phyloP scores from a whole-genome alignment of 2,329 filamentous ascomycete species.

The Apiospora marii region DNA sequence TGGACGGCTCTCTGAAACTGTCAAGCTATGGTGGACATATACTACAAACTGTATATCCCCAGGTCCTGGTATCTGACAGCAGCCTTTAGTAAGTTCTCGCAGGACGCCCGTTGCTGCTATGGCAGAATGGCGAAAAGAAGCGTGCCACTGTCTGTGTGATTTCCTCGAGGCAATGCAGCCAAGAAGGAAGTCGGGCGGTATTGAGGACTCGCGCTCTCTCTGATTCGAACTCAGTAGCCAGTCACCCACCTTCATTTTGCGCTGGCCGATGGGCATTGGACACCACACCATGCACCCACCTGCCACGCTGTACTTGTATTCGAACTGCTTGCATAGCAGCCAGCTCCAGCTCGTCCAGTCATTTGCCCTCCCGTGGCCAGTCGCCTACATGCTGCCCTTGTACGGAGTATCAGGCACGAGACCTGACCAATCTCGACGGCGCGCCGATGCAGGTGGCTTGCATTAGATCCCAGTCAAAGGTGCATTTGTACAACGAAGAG shows the following conservation, averaged over 20 bases:
- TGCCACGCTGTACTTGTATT: constrained; percentile 20
- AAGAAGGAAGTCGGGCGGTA: constrained; percentile 3
- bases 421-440: constrained; percentile 1
- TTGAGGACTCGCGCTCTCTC: neutral
- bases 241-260: neutral
- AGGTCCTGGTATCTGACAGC: neutral
- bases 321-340: neutral
- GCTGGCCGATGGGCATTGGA: neutral
- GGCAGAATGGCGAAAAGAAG: neutral
- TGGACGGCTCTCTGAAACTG: constrained; percentile 6
- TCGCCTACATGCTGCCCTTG: neutral
- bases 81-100: neutral
- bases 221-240: constrained; percentile 17
- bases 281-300: neutral
- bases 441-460: constrained; percentile 9
- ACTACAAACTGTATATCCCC: neutral
- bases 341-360: constrained; percentile 9
- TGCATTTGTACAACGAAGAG: constrained; percentile 21
- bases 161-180: constrained; percentile 2
- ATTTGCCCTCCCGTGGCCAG: neutral
- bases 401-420: neutral
- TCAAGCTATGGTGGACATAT: neutral
- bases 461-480: constrained; percentile 20
- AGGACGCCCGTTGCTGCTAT: neutral
- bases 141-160: neutral